phyloP scores from a whole-genome alignment of 495 filamentous ascomycete species.

The Opeltia flavorubescens region DNA sequence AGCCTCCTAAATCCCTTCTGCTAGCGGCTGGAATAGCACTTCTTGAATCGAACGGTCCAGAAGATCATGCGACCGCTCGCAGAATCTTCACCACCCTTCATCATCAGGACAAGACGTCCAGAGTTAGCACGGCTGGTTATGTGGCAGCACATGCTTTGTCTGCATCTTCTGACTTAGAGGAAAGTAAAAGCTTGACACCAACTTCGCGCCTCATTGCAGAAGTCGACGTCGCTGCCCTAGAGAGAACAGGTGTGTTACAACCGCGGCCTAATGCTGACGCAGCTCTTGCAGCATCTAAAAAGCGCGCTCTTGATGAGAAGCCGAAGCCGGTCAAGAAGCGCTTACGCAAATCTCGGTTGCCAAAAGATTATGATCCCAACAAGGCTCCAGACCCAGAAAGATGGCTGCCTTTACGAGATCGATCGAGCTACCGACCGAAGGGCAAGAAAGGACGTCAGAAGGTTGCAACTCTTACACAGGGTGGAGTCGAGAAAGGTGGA shows the following conservation, averaged over 20 bases:
- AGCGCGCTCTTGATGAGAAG: constrained; percentile 42
- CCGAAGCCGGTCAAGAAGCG: constrained; percentile 42
- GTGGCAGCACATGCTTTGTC: constrained; percentile 65
- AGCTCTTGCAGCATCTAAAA: constrained; percentile 29
- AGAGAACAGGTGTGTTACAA: constrained; percentile 61
- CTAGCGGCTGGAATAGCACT: constrained; percentile 68
- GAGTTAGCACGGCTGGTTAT: constrained; percentile 58
- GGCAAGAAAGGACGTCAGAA: constrained; percentile 82
- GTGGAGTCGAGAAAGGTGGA: constrained; percentile 48
- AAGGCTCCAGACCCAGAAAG: constrained; percentile 79
- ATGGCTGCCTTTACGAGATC: constrained; percentile 81
- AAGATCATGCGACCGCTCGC: constrained; percentile 53
- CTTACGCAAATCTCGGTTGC: constrained; percentile 51
- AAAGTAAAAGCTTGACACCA: constrained; percentile 49
- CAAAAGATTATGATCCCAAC: constrained; percentile 60
- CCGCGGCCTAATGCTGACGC: constrained; percentile 28
- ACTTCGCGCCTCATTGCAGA: constrained; percentile 49
- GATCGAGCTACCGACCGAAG: constrained; percentile 79
- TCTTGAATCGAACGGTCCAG: constrained; percentile 51
- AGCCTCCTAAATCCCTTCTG: constrained; percentile 45
- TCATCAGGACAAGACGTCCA: constrained; percentile 46
- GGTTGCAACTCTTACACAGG: constrained; percentile 66
- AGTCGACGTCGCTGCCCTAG: constrained; percentile 54
- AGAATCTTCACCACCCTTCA: constrained; percentile 61
- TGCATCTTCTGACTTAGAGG: constrained; percentile 39